Conservation (phyloP, 2,329 filamentous ascomycete species). For the Trichoderma atroviride region DNA sequence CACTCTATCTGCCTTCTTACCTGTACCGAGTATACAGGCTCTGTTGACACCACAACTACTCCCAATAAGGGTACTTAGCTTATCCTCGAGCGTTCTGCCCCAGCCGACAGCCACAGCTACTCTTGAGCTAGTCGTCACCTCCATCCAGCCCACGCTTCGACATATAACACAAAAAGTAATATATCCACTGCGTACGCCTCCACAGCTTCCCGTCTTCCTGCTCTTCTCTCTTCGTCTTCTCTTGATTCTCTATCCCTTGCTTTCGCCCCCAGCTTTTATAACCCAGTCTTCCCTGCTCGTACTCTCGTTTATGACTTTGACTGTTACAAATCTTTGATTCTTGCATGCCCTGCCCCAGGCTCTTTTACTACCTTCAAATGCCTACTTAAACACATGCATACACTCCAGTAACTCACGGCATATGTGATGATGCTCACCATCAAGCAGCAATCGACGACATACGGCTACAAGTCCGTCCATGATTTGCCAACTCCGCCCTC, state of each 20-base stretch:
- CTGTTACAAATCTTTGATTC: slow-evolving; percentile 15
- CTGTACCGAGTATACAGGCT: slow-evolving; percentile 21
- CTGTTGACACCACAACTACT: slow-evolving; percentile 40
- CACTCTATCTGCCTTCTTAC: slow-evolving; percentile 37
- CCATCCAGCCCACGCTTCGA: slow-evolving; percentile 42
- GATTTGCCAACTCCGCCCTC: slow-evolving; percentile 62
- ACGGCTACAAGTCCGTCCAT: slow-evolving; percentile 64
- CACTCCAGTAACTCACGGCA: slow-evolving; percentile 35
- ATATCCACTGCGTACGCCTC: slow-evolving; percentile 37
- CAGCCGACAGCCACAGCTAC: slow-evolving; percentile 39
- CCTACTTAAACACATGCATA: slow-evolving; percentile 34
- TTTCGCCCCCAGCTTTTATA: slow-evolving; percentile 5
- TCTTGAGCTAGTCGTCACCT: slow-evolving; percentile 52
- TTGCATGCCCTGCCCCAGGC: slow-evolving; percentile 18
- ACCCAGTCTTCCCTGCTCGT: slow-evolving; percentile 14
- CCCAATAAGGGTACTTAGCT: slow-evolving; percentile 51
- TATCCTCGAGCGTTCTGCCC: slow-evolving; percentile 49
- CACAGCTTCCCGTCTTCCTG: slow-evolving; percentile 27
- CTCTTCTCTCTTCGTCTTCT: slow-evolving; percentile 15
- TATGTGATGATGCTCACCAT: slow-evolving; percentile 61
- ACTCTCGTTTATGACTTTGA: slow-evolving; percentile 25
- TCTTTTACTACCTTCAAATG: slow-evolving; percentile 20
- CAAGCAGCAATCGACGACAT: slow-evolving; percentile 60
- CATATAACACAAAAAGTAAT: slow-evolving; percentile 37
- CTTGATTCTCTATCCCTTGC: slow-evolving; percentile 12